Evolutionary conservation across 2,329 filamentous ascomycete species (phyloP), one percentile per base, ranked within the genome.

Genomic region (Cladobotryum mycophilum): DNA sequence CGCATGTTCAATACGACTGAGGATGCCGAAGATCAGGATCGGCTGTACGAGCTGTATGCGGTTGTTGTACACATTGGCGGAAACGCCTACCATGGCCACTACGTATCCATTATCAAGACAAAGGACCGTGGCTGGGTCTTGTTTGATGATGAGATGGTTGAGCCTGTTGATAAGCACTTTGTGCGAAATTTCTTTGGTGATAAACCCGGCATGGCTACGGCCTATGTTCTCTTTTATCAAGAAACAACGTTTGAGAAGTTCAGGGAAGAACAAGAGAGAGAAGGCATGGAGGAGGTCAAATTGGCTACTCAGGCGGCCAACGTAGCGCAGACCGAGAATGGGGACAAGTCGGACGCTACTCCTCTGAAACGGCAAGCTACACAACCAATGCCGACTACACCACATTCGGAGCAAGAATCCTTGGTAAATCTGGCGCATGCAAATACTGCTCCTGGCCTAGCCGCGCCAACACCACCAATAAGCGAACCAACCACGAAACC

Each of bases 101-200:
- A 99, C 61, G 90, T 99, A 33, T 90, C 91, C 5, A 93, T 99
- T 49, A 91, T 99, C 74, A 99, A 99, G 71, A 97, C 93, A 1
- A 85, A 95, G 63, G 93, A 97, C 64, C 83, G 89, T 48, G 93
- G 93, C 25, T 99, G 93, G 93, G 73, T 99, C 40, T 73, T 99
- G 5, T 99, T 99, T 60, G 93, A 99, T 60, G 93, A 99, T 62
- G 93, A 99, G 70, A 90, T 97, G 82, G 93, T 99, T 4, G 93
- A 99, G 67, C 93, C 93, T 0, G 93, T 99, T 5, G 90, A 96
- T 67, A 96, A 96, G 69, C 85, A 88, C 64, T 99, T 95, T 63
- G 93, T 99, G 36, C 82, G 86, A 57, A 96, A 96, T 66, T 99
- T 99, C 70, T 99, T 99, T 61, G 93, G 93, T 14, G 93, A 96